These are phyloP conservation scores for Garcia nutans DNA, from an alignment of 345 rosid genomes.

Conservation along the genomic window DNA sequence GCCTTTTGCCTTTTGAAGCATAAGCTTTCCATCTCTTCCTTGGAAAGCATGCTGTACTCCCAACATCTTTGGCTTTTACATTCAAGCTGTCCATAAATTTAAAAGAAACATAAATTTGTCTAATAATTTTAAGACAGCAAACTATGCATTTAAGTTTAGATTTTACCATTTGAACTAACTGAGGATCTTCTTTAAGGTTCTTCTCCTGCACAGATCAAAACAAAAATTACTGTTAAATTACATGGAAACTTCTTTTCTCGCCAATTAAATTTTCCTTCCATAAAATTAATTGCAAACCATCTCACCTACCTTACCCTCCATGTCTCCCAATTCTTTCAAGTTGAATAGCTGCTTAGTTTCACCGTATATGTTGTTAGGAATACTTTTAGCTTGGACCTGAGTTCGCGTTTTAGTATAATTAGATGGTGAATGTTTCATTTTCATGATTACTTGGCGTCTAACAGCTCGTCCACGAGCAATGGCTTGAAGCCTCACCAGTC, in stretches of 20 bases:
- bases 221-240: background rate
- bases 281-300: background rate
- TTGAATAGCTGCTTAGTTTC: conserved; percentile 30
- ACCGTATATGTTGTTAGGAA: conserved; percentile 11
- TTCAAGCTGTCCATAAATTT: conserved; percentile 31
- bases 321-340: conserved; percentile 36
- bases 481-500: conserved; percentile 86
- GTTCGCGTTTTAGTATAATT: conserved; percentile 27
- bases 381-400: conserved; percentile 18
- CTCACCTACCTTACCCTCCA: conserved; percentile 42
- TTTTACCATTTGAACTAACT: conserved; percentile 9
- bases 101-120: background rate
- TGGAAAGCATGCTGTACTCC: conserved; percentile 57
- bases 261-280: background rate
- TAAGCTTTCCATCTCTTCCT: conserved; percentile 56
- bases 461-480: conserved; percentile 71
- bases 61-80: conserved; percentile 46
- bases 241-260: background rate
- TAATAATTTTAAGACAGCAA: background rate
- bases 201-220: conserved; percentile 9
- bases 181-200: conserved; percentile 4
- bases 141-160: background rate
- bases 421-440: conserved; percentile 32
- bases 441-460: conserved; percentile 41
- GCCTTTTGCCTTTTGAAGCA: conserved; percentile 67